Base-by-base conservation (phyloP, 2,329 filamentous ascomycete species). In the Colletotrichum eleusines region DNA sequence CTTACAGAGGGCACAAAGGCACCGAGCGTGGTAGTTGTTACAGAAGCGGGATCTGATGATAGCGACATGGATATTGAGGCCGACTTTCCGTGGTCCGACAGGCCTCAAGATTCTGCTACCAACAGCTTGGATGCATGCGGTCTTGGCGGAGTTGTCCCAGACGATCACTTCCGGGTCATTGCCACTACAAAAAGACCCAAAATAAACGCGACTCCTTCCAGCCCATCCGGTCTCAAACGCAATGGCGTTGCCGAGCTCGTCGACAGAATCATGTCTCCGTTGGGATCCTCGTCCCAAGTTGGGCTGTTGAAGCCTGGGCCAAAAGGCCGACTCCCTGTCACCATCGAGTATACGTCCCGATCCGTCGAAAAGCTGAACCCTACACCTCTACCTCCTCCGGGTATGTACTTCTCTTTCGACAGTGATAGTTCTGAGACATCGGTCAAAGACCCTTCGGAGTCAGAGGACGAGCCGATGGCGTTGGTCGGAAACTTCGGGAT, bases 141-240 rank as follows among this genome's bases (percentile, higher is more conserved):
- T 1, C 76, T 91, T 0, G 88, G 87, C 7, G 88, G 88, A 18
- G 85, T 90, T 0, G 79, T 84, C 33, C 89, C 89, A 0, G 88
- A 90, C n/a, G 90, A 91, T 72, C 89, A 91, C 72, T 91, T 91
- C 70, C 82, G 85, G 50, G 80, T 91, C 0, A 81, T 85, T 2
- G 88, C 90, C 2, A 82, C 82, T 2, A 89, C 87, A 0, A 82
- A 79, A 50, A 81, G 86, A 20, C 78, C 82, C 0, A 84, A 79
- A 33, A 72, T 74, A 16, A 76, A 23, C 0, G 80, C 9, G 33
- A 12, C 7, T 2, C 28, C 33, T 1, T 38, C 23, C 18, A 55
- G 8, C 20, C 69, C 61, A 4, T 18, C 63, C 62, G 23, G 66
- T 69, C 20, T 55, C n/a, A 31, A 50, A 35, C 31, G 35, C 38